These are phyloP conservation scores for Clonostachys rhizophaga DNA, from an alignment of 2,329 filamentous ascomycete species.

Conservation along the genomic window DNA sequence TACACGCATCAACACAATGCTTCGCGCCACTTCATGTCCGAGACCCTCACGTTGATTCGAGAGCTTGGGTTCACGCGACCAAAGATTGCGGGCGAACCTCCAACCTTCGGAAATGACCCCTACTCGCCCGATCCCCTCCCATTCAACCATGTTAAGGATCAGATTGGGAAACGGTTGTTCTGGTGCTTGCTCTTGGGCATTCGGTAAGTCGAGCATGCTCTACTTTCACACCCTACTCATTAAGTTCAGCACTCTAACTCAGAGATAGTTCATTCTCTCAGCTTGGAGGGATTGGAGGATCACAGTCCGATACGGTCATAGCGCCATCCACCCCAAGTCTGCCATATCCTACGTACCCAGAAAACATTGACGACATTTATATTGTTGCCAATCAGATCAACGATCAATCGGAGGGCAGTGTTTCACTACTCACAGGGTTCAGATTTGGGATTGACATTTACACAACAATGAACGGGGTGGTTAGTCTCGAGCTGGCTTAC, in stretches of 20 bases:
- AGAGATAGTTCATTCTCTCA: constrained; percentile 66
- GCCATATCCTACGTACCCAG: constrained; percentile 73
- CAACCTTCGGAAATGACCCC: constrained; percentile 31
- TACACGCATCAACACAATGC: constrained; percentile 65
- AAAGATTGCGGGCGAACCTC: constrained; percentile 33
- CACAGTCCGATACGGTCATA: constrained; percentile 67
- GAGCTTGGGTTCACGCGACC: constrained; percentile 62
- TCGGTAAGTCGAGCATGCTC: constrained; percentile 35
- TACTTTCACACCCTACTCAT: not conserved
- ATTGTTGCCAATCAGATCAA: constrained; percentile 69
- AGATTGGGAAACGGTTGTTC: constrained; percentile 75
- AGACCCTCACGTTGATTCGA: constrained; percentile 64
- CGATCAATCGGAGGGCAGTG: constrained; percentile 60
- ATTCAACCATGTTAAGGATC: constrained; percentile 67
- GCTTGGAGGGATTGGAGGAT: constrained; percentile 49
- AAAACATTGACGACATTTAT: constrained; percentile 80
- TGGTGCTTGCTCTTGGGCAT: constrained; percentile 78
- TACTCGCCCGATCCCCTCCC: constrained; percentile 33
- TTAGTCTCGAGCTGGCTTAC: constrained; percentile 78
- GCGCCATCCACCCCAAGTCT: constrained; percentile 71
- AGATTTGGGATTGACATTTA: constrained; percentile 76
- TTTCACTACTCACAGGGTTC: constrained; percentile 75
- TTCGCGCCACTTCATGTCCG: constrained; percentile 68
- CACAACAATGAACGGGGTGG: constrained; percentile 72
- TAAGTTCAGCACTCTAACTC: constrained; percentile 7